Evolutionary conservation across 352 stramenopile species (phyloP).

Genomic region (Phytophthora cajani): DNA sequence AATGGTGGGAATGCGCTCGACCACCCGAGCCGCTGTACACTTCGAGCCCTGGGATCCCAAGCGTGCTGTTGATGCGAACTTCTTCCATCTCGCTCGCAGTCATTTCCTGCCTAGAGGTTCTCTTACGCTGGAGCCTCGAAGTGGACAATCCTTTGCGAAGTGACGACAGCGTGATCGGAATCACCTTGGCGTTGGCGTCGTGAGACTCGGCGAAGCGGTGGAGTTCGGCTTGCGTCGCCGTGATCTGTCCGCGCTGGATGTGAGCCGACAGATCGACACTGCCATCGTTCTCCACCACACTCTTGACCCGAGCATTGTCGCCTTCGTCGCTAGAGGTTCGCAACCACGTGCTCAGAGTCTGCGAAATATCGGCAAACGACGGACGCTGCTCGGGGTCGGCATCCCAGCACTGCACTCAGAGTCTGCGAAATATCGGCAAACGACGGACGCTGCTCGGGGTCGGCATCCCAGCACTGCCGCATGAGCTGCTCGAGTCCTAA

Average conservation of each 20-base stretch:
- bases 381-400: slow-evolving; percentile 69
- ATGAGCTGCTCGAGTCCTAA: slow-evolving; percentile 74
- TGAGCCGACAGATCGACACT: slow-evolving; percentile 59
- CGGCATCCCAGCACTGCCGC: slow-evolving; percentile 75
- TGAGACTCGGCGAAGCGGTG: slow-evolving; percentile 72
- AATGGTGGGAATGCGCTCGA: slow-evolving; percentile 2
- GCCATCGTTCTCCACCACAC: slow-evolving; percentile 21
- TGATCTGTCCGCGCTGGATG: slow-evolving; percentile 56
- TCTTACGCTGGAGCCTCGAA: slow-evolving; percentile 24
- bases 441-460: slow-evolving; percentile 68
- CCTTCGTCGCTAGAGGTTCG: slow-evolving; percentile 22
- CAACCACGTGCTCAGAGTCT: slow-evolving; percentile 68
- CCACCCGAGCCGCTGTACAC: slow-evolving; percentile 6
- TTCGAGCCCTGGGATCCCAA: slow-evolving; percentile 31
- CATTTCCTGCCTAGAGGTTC: slow-evolving; percentile 12
- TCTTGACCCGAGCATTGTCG: slow-evolving; percentile 22
- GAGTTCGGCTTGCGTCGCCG: slow-evolving; percentile 52
- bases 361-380: slow-evolving; percentile 64
- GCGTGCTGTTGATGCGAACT: slow-evolving; percentile 22
- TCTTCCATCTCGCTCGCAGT: slow-evolving; percentile 25
- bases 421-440: slow-evolving; percentile 72
- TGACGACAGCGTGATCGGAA: slow-evolving; percentile 67
- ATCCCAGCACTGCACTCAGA: slow-evolving; percentile 75
- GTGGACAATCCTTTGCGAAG: slow-evolving; percentile 30
- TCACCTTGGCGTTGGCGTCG: slow-evolving; percentile 63